A percentile compares a stretch with the other conserved stretches of the same genome.
Evolutionary conservation across 1,284 basidiomycete species (phyloP).

Genomic region (Xerocomus amazonicus): DNA sequence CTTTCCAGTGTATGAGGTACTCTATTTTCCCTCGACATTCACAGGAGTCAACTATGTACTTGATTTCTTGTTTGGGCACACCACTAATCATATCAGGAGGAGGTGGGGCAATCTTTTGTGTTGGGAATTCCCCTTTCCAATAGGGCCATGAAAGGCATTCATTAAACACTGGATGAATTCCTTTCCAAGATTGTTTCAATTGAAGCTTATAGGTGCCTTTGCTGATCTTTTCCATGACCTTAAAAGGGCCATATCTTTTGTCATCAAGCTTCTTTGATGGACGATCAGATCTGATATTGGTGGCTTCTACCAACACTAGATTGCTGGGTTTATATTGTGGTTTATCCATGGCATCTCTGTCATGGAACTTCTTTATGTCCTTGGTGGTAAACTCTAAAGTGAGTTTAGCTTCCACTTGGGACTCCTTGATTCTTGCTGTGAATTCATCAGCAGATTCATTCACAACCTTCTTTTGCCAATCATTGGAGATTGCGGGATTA

Average conservation of each 20-base stretch:
- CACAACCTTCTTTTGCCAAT: not conserved
- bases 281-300: not conserved
- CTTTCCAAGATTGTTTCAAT: too few species aligned
- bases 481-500: not conserved
- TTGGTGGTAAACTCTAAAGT: not conserved
- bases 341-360: not conserved
- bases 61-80: too few species aligned
- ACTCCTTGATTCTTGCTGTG: not conserved
- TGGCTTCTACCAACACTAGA: not conserved
- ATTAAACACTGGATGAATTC: too few species aligned
- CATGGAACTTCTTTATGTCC: not conserved
- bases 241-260: not conserved
- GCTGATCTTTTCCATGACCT: not conserved
- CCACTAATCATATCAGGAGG: too few species aligned
- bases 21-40: too few species aligned
- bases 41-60: too few species aligned
- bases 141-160: too few species aligned
- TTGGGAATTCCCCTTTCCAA: too few species aligned
- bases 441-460: not conserved
- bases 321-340: not conserved
- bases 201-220: too few species aligned
- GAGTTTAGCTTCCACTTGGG: not conserved
- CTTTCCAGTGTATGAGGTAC: too few species aligned
- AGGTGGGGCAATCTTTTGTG: too few species aligned
- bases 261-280: not conserved